Base-by-base conservation (phyloP, 2,329 filamentous ascomycete genomes). In the Botrytis cinerea region DNA sequence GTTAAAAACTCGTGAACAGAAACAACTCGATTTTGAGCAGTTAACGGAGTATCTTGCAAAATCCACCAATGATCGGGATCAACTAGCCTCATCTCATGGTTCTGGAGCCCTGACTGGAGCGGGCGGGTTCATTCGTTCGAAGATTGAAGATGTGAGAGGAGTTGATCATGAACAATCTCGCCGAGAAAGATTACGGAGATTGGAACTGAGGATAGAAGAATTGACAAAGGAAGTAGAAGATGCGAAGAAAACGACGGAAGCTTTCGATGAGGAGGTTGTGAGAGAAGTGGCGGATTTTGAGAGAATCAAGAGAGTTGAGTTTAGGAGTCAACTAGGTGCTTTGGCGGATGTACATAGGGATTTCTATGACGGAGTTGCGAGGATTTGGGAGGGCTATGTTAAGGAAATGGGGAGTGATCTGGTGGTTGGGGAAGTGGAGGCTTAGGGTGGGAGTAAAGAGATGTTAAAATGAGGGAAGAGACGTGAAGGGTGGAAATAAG, bases 21-120 rank as follows among this genome's bases (percentile, higher is more conserved):
- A 99, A 82, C 96, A 99, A 82, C 91, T 99, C 73, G 96, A 99
- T 84, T 97, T 95, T 80, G 96, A 99, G 84, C 95, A 94, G 77
- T 87, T 99, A 48, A 97, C 94, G 43, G 95, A 98, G 81, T 98
- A 98, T 82, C 92, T 98, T 71, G 93, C 93, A 84, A 97, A 97
- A 82, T 94, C 93, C 0, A 94, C 93, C 4, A 85, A 90, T 5
- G 96, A 99, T 82, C 92, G 95, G 66, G 96, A 99, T 83, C 86
- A 76, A 7, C 75, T 82, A 28, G 86, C 87, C 14, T 89, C 90
- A 0, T 89, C 90, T 18, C 90, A 91, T 75, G 87, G 87, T 59
- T 83, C 84, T 63, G 85, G 86, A 8, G 88, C 89, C 67, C 86
- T 93, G 76, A 90, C 91, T 9, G 94, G 94, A 0, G 92, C 94